Evolutionary conservation across 495 filamentous ascomycete species (phyloP), one percentile per base, ranked within the genome.

Genomic region (Tetracladium marchalianum): DNA sequence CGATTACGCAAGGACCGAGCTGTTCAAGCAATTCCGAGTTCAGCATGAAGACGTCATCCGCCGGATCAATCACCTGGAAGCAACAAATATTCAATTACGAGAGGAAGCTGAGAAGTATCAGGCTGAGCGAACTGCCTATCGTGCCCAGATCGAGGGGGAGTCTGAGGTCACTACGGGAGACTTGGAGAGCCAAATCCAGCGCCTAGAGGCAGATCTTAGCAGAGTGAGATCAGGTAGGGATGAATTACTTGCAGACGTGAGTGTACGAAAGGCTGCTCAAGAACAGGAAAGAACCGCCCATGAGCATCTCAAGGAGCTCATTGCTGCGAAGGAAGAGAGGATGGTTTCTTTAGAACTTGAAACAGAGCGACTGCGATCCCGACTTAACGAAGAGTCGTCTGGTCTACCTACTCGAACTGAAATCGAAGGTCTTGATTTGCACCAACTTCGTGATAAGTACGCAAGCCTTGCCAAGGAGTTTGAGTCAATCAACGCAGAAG

Each of bases 1-100:
- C 43, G 92, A 98, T 55, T 96, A 94, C 61, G 81, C 87, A 35
- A 77, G 84, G 43, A 95, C 87, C 32, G 86, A 96, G 54, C 72
- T 94, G 9, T 97, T 96, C 72, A 95, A 95, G 61, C 75, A 81
- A 49, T 73, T 96, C 47, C 93, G 87, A 64, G 77, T 76, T 22
- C 87, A 94, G 54, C 83, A 94, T 55, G 90, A 96, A 49, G 93
- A 96, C 59, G 78, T 93, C 13, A 85, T 95, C 44, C 87, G 84
- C 56, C 80, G 88, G 8, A 78, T 95, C 60, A 97, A 97, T 59
- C 77, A 94, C 57, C 65, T 96, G 57, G 89, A 97, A 63, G 88
- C 89, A 11, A 83, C 80, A 12, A 94, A 95, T 58, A 80, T 82
- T 38, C 80, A 89, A 52, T 68, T 96, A 22, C 80, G 82, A 10